Conservation (phyloP, 305 asterid genomes). For the Fraxinus paxiana region DNA sequence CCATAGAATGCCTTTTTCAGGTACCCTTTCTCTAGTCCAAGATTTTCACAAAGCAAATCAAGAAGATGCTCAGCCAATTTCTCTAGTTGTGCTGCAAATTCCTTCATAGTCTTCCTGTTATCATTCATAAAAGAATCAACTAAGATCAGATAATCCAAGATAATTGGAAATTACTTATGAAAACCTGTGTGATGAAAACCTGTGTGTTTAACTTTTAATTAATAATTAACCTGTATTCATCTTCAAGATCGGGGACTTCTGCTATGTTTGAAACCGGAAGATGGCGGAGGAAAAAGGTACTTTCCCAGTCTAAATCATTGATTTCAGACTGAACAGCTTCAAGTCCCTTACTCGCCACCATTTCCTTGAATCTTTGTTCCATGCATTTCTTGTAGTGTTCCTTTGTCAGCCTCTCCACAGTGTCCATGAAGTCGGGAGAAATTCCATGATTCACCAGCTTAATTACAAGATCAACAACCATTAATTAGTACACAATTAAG, state of each 20-base stretch:
- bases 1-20: conserved; percentile 55
- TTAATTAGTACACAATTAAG: neutral
- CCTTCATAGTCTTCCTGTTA: conserved; percentile 48
- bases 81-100: conserved; percentile 51
- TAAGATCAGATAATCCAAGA: conserved; percentile 4
- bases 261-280: conserved; percentile 56
- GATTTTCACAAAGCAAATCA: conserved; percentile 65
- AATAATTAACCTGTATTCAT: conserved; percentile 43
- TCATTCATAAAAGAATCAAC: neutral
- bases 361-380: conserved; percentile 75
- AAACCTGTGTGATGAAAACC: neutral
- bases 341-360: conserved; percentile 70
- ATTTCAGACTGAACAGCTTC: conserved; percentile 62
- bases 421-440: conserved; percentile 66
- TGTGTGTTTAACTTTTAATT: neutral
- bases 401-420: conserved; percentile 71
- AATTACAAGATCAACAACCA: neutral
- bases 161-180: neutral
- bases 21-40: conserved; percentile 59
- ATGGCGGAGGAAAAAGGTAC: conserved; percentile 82
- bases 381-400: conserved; percentile 70
- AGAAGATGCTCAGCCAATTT: conserved; percentile 54
- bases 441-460: conserved; percentile 82
- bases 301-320: conserved; percentile 67
- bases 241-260: conserved; percentile 61